Evolutionary conservation across 2,329 filamentous ascomycete genomes (phyloP).

Genomic region (Aspergillus costaricaensis): DNA sequence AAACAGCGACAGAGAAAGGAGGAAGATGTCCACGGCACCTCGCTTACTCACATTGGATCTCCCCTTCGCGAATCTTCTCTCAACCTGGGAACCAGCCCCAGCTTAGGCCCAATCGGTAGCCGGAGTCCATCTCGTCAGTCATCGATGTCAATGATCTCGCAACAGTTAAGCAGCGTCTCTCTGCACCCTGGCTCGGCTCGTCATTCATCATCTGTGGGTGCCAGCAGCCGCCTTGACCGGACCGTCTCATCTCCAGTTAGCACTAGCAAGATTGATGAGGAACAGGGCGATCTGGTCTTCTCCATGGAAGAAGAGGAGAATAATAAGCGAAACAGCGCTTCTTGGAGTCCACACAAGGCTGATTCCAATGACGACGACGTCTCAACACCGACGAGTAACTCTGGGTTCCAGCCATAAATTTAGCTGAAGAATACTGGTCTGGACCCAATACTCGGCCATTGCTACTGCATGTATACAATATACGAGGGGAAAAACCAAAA

Average conservation of each 20-base stretch:
- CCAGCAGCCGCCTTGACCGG: slow-evolving; percentile 44
- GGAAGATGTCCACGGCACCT: slow-evolving; percentile 49
- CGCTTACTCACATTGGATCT: slow-evolving; percentile 64
- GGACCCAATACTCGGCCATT: not conserved
- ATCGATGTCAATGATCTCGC: slow-evolving; percentile 63
- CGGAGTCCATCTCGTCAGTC: slow-evolving; percentile 58
- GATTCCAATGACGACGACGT: slow-evolving; percentile 32
- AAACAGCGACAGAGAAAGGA: slow-evolving; percentile 55
- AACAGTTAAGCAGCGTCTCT: slow-evolving; percentile 53
- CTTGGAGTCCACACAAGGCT: slow-evolving; percentile 39
- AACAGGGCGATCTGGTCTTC: slow-evolving; percentile 51
- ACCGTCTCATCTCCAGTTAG: slow-evolving; percentile 49
- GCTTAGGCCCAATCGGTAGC: slow-evolving; percentile 52
- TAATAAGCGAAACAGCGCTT: slow-evolving; percentile 43
- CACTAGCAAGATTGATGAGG: slow-evolving; percentile 51
- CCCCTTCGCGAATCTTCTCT: slow-evolving; percentile 64
- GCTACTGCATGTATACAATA: not conserved
- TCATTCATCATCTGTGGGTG: slow-evolving; percentile 34
- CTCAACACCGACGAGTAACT: slow-evolving; percentile 21
- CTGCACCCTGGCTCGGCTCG: slow-evolving; percentile 47
- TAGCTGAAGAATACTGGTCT: not conserved
- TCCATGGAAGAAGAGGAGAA: slow-evolving; percentile 55
- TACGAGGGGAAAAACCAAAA: not conserved
- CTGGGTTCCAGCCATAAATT: slow-evolving; percentile 23
- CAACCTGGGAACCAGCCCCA: slow-evolving; percentile 53